A percentile compares a stretch with the other conserved stretches of the same genome.
These are phyloP conservation scores for Aspergillus sp. DNA, from an alignment of 2,329 filamentous ascomycete genomes.

Conservation along the genomic window DNA sequence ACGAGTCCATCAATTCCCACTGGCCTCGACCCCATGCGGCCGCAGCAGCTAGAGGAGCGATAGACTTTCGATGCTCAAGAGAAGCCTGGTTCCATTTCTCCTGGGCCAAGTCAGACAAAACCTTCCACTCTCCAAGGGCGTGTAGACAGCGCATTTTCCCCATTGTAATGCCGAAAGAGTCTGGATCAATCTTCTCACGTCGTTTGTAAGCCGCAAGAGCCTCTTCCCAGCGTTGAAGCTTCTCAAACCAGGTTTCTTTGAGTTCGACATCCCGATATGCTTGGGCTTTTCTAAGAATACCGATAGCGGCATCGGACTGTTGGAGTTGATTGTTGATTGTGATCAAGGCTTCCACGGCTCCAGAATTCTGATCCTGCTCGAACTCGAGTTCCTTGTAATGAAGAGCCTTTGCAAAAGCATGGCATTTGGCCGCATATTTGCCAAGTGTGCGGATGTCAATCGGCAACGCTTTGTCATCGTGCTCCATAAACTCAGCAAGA, in stretches of 20 bases:
- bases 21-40: conserved; percentile 95
- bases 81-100: conserved; percentile 92
- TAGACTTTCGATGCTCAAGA: conserved; percentile 81
- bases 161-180: conserved; percentile 94
- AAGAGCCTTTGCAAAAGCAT: conserved; percentile 95
- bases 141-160: conserved; percentile 99
- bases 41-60: conserved; percentile 90
- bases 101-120: conserved; percentile 81
- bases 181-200: conserved; percentile 71
- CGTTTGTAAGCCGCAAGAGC: conserved; percentile 88
- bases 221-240: conserved; percentile 97
- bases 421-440: conserved; percentile 91
- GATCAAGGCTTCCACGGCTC: conserved; percentile 93
- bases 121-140: conserved; percentile 95
- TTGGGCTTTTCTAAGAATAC: conserved; percentile 93
- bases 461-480: conserved; percentile 95
- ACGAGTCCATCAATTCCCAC: conserved; percentile 98
- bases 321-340: conserved; percentile 99
- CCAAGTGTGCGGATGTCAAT: conserved; percentile 96
- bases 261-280: conserved; percentile 94
- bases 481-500: conserved; percentile 98
- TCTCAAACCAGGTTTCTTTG: conserved; percentile 98
- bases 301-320: conserved; percentile 96
- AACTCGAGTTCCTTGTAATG: conserved; percentile 99
- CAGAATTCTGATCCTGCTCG: conserved; percentile 92